phyloP scores from a whole-genome alignment of 371 early-diverging fungal species.

The Circinella minor region DNA sequence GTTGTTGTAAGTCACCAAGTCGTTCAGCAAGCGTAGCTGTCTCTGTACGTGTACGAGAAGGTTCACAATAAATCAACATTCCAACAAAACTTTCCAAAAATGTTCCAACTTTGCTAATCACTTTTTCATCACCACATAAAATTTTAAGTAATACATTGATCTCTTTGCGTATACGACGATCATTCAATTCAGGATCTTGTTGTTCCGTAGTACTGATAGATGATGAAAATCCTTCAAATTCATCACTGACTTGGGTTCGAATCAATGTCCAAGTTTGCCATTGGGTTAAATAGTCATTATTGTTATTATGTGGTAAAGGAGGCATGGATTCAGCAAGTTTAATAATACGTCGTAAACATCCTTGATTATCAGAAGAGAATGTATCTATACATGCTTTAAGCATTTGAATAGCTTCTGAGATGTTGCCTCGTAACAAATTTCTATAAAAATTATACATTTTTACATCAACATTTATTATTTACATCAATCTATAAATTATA shows the following conservation, averaged over 20 bases:
- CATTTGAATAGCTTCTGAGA: slow-evolving; percentile 16
- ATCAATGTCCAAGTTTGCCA: slow-evolving; percentile 14
- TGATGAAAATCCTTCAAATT: slow-evolving; percentile 1
- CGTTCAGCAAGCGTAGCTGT: slow-evolving; percentile 3
- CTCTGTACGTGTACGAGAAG: slow-evolving; percentile 14
- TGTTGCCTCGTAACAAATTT: slow-evolving; percentile 19
- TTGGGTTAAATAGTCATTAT: neutral
- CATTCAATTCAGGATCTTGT: neutral
- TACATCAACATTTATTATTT: no score
- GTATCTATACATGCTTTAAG: slow-evolving; percentile 8
- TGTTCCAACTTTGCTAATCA: slow-evolving; percentile 14
- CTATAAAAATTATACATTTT: neutral
- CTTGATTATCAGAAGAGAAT: neutral
- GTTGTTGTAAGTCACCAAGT: neutral
- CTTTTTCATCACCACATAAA: slow-evolving; percentile 20
- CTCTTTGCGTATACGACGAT: slow-evolving; percentile 7
- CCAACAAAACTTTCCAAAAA: slow-evolving; percentile 22
- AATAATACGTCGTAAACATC: neutral
- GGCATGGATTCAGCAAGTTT: neutral
- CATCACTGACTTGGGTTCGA: neutral
- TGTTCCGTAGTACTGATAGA: neutral
- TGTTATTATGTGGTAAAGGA: neutral
- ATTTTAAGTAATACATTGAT: slow-evolving; percentile 11
- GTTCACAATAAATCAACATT: slow-evolving; percentile 18
- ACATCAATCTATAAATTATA: no score